These are phyloP conservation scores for Luffa acutangula DNA, from an alignment of 306 rosid species.

Conservation along the genomic window DNA sequence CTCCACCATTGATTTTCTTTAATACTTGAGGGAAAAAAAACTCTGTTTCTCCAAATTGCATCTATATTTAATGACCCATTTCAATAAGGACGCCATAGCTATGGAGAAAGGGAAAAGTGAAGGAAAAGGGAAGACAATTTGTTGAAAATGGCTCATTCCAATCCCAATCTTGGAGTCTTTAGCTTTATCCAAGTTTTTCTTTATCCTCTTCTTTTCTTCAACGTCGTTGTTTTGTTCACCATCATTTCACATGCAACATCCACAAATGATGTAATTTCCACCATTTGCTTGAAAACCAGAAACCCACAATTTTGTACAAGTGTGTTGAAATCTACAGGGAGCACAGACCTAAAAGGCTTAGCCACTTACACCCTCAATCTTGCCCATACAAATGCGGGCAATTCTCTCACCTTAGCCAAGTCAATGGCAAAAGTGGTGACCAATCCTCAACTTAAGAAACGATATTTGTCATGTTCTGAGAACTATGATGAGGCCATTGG, in stretches of 20 bases:
- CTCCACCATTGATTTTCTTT: no score
- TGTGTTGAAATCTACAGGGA: not conserved
- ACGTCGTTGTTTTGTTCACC: not conserved
- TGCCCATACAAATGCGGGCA: not conserved
- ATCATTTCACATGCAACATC: not conserved
- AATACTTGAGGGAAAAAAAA: no score
- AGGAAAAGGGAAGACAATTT: no score
- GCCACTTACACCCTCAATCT: not conserved
- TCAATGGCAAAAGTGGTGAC: not conserved
- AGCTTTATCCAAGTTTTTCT: no score
- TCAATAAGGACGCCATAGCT: no score
- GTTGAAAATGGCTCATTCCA: no score
- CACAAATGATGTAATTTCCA: not conserved
- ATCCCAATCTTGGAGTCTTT: no score
- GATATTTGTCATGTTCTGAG: not conserved
- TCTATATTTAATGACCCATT: no score
- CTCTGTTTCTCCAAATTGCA: no score
- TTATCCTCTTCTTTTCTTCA: no score
- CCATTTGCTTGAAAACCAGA: not conserved
- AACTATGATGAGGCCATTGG: not conserved
- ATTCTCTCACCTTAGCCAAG: not conserved
- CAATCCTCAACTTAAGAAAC: not conserved
- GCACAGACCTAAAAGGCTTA: not conserved
- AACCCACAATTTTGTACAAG: not conserved
- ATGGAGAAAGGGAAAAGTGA: no score